phyloP scores from a whole-genome alignment of 1,284 basidiomycete genomes.

The Pulveroboletus ridleyi region DNA sequence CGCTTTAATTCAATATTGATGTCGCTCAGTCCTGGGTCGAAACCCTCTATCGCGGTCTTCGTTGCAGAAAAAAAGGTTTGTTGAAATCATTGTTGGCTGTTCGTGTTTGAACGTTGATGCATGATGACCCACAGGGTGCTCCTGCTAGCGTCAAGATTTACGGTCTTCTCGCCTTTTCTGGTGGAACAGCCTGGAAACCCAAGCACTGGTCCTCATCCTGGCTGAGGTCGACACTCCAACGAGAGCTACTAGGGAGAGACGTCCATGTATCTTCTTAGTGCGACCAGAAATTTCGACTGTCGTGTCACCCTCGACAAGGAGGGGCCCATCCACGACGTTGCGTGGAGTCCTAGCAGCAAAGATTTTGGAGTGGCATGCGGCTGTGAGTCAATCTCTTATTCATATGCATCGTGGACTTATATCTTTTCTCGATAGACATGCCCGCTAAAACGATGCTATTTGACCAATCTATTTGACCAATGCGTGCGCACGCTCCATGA shows the following conservation, averaged over 20 bases:
- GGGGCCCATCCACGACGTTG: constrained; percentile 96
- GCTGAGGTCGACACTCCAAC: constrained; percentile 97
- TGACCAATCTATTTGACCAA: constrained; percentile 64
- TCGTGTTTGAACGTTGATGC: constrained; percentile 1
- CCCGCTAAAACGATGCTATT: constrained; percentile 94
- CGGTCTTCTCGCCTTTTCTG: constrained; percentile 73
- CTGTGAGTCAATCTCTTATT: constrained; percentile 53
- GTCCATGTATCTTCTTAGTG: constrained; percentile 91
- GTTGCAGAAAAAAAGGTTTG: constrained; percentile 90
- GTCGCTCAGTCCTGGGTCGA: constrained; percentile 82
- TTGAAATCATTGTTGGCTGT: not conserved
- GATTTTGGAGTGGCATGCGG: constrained; percentile 98
- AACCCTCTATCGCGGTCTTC: constrained; percentile 89
- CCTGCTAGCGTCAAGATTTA: constrained; percentile 92
- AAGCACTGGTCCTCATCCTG: constrained; percentile 90
- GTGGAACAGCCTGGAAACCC: constrained; percentile 94
- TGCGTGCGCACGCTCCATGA: constrained; percentile 90
- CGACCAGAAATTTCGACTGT: constrained; percentile 97
- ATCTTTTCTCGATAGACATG: constrained; percentile 68
- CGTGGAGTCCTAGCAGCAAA: constrained; percentile 97
- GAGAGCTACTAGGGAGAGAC: constrained; percentile 99
- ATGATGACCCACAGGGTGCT: constrained; percentile 63
- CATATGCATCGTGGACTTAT: constrained; percentile 3
- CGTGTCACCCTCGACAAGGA: constrained; percentile 95
- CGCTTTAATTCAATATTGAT: constrained; percentile 61